phyloP scores from a whole-genome alignment of 805 yeast genomes.

The Trichomonascus vanleenenianus region DNA sequence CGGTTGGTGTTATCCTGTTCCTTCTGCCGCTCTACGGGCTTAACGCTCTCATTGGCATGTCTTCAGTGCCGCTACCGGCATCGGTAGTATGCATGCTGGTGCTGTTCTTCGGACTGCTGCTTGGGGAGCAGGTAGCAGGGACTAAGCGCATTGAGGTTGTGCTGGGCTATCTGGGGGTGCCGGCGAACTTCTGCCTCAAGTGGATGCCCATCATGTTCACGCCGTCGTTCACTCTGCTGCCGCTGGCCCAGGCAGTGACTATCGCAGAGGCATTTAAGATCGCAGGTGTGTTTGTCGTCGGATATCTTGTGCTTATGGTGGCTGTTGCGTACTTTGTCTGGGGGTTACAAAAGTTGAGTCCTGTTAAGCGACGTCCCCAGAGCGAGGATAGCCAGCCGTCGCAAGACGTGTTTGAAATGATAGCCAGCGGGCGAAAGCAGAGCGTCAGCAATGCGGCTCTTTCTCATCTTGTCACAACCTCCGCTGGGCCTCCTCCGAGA shows the following conservation, averaged over 20 bases:
- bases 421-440: too few species aligned
- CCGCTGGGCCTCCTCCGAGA: too few species aligned
- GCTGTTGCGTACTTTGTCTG: conserved; percentile 43
- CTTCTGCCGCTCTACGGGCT: conserved; percentile 46
- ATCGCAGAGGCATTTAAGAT: conserved; percentile 65
- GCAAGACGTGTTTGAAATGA: too few species aligned
- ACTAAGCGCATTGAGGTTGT: conserved; percentile 25
- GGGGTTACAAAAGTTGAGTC: conserved; percentile 32
- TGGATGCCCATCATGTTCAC: conserved; percentile 78
- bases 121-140: conserved; percentile 33
- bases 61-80: conserved; percentile 54
- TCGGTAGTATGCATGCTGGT: conserved; percentile 66
- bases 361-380: conserved; percentile 13
- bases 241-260: conserved; percentile 56
- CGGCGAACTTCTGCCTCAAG: conserved; percentile 58
- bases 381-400: background rate
- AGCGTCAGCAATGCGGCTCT: too few species aligned
- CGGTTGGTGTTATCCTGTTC: conserved; percentile 41
- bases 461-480: too few species aligned
- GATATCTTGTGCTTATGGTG: conserved; percentile 47
- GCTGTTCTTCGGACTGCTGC: conserved; percentile 40
- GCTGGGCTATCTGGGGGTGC: conserved; percentile 40
- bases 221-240: conserved; percentile 67
- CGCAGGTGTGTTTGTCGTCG: conserved; percentile 64
- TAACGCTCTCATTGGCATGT: conserved; percentile 38